A percentile compares a stretch with the other conserved stretches of the same genome.
Evolutionary conservation across 495 filamentous ascomycete species (phyloP).

Genomic region (Annulohypoxylon moriforme): DNA sequence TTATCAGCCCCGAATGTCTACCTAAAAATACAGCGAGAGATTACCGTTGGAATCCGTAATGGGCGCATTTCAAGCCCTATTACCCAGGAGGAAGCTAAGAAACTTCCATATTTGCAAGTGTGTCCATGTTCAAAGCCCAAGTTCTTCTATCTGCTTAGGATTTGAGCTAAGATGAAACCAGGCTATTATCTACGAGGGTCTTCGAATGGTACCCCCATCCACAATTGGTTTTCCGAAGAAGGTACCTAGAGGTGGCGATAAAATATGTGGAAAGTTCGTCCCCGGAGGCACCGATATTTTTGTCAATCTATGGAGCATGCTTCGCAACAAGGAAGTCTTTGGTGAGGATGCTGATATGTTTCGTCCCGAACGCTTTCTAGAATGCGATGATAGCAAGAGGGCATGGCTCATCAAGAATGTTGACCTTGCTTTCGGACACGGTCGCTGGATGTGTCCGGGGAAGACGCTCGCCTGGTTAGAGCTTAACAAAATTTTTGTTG

Average conservation of each 20-base stretch:
- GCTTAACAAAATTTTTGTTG: constrained; percentile 68
- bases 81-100: too few relatives aligned
- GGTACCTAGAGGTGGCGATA: constrained; percentile 65
- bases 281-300: constrained; percentile 65
- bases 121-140: too few relatives aligned
- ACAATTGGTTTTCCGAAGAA: constrained; percentile 53
- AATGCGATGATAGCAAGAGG: constrained; percentile 48
- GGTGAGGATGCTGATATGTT: constrained; percentile 63
- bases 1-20: too few relatives aligned
- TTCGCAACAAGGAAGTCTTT: constrained; percentile 55
- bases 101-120: too few relatives aligned
- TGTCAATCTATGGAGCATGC: constrained; percentile 55
- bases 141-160: too few relatives aligned
- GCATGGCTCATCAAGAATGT: constrained; percentile 52
- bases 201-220: constrained; percentile 58
- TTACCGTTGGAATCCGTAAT: too few relatives aligned
- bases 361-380: constrained; percentile 68
- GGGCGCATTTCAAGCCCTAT: too few relatives aligned
- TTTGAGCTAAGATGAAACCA: too few relatives aligned
- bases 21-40: too few relatives aligned
- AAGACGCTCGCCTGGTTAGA: constrained; percentile 59
- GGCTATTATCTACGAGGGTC: constrained; percentile 63
- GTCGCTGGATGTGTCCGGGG: constrained; percentile 59
- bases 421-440: constrained; percentile 58
- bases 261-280: constrained; percentile 59